Evolutionary conservation across 495 filamentous ascomycete genomes (phyloP), one percentile per base, ranked within the genome.

Genomic region (Neurospora sp.): DNA sequence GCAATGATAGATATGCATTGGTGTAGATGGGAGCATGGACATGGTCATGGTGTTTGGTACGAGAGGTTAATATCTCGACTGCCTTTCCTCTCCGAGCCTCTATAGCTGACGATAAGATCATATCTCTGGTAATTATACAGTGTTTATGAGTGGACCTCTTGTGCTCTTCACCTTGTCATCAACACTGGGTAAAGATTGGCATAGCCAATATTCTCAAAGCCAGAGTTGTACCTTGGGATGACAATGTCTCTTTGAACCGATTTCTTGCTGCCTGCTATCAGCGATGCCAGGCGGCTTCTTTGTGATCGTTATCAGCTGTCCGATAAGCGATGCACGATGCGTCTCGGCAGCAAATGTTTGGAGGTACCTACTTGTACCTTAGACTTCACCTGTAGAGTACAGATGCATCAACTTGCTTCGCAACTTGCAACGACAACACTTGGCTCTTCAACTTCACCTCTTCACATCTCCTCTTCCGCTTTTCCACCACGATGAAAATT

Each of bases 1-100:
- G 31, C 40, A 66, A 42, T 42, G 10, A 75, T 75, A 75, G 75
- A 79, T 41, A 40, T 46, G 74, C 73, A 75, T 74, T 69, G 71
- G 74, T 75, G 71, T 76, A 70, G 49, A 76, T 49, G 70, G 70
- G 16, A 41, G n/a, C 41, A 66, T 37, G 70, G 73, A 41, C 70
- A 74, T 40, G 35, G 37, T 31, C 41, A 73, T 42, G 37, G 49
- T 71, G 69, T 62, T 62, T 74, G 71, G 72, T 69, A 69, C 16
- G n/a, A 72, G 44, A 72, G 37, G 46, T 69, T 69, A 35, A 42
- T 35, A 38, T 35, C 6, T 35, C 7, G 12, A 18, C 54, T 62
- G 27, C 27, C 23, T 8, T 62, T 35, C 23, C 54, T 62, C 14
- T 16, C 6, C 27, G 12, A 62, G 54, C 3, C 12, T 35, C 27